Evolutionary conservation across 1,139 yeast species (phyloP).

Genomic region (Suhomyces maxii): DNA sequence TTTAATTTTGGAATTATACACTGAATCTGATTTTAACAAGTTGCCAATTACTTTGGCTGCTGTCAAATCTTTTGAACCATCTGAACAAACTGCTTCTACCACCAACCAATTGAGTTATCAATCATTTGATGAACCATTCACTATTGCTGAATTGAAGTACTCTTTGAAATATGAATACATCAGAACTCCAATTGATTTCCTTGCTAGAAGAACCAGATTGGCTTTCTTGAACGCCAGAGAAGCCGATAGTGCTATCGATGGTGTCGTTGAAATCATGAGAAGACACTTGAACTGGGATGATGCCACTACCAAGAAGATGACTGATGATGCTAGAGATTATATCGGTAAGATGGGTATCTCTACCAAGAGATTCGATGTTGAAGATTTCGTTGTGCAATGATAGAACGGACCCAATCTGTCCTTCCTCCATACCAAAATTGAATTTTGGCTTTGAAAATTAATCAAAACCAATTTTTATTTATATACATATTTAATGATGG

Average conservation of each 20-base stretch:
- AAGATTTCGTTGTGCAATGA: slow-evolving; percentile 24
- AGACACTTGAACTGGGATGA: slow-evolving; percentile 74
- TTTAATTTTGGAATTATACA: slow-evolving; percentile 66
- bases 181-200: slow-evolving; percentile 84
- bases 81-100: slow-evolving; percentile 31
- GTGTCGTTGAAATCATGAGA: slow-evolving; percentile 84
- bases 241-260: slow-evolving; percentile 78
- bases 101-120: slow-evolving; percentile 45
- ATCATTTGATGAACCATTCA: slow-evolving; percentile 80
- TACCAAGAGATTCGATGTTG: slow-evolving; percentile 39
- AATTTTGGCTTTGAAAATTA: background rate
- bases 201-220: slow-evolving; percentile 90
- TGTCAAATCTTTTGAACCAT: slow-evolving; percentile 34
- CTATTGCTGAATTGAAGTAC: slow-evolving; percentile 88
- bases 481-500: too few species aligned
- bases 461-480: background rate
- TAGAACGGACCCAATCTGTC: slow-evolving; percentile 1
- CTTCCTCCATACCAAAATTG: background rate
- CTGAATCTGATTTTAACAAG: slow-evolving; percentile 52
- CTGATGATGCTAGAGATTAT: slow-evolving; percentile 51
- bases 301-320: slow-evolving; percentile 58
- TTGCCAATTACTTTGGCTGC: slow-evolving; percentile 65
- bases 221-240: slow-evolving; percentile 90
- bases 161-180: slow-evolving; percentile 82
- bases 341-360: slow-evolving; percentile 61